Evolutionary conservation across 306 rosid genomes (phyloP).

Genomic region (Boehmeria nivea): DNA sequence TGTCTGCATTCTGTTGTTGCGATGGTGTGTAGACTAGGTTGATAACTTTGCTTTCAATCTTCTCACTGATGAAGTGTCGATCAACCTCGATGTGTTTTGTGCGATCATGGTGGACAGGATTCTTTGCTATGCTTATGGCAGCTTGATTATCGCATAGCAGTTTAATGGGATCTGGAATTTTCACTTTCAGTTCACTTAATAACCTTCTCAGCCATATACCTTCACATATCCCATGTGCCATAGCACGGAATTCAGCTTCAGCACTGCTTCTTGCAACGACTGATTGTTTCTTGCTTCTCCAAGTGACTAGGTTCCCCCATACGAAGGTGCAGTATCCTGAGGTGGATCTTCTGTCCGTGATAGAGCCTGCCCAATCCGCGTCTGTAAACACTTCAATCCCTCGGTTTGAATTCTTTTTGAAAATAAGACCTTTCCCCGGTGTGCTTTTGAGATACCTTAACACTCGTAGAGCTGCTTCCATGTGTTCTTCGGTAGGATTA

Average conservation of each 20-base stretch:
- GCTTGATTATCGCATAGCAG: not conserved
- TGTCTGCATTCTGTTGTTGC: too few relatives aligned
- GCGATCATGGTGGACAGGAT: not conserved
- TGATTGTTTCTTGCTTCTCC: not conserved
- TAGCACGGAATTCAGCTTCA: not conserved
- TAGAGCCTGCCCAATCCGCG: not conserved
- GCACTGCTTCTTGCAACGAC: not conserved
- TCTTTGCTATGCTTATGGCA: not conserved
- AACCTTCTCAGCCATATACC: not conserved
- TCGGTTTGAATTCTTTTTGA: too few relatives aligned
- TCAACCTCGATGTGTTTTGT: not conserved
- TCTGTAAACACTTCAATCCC: not conserved
- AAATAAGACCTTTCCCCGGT: not conserved
- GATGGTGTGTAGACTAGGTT: not conserved
- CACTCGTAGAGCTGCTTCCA: not conserved
- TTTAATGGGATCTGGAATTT: not conserved
- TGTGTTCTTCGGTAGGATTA: not conserved
- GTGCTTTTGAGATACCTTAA: not conserved
- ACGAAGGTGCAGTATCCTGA: not conserved
- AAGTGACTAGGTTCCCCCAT: not conserved
- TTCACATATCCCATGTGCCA: not conserved
- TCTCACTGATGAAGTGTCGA: not conserved
- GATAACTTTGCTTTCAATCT: not conserved
- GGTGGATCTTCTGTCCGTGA: not conserved
- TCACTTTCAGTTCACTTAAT: not conserved